Base-by-base conservation (phyloP, 495 filamentous ascomycete genomes). In the Neurospora sp. region DNA sequence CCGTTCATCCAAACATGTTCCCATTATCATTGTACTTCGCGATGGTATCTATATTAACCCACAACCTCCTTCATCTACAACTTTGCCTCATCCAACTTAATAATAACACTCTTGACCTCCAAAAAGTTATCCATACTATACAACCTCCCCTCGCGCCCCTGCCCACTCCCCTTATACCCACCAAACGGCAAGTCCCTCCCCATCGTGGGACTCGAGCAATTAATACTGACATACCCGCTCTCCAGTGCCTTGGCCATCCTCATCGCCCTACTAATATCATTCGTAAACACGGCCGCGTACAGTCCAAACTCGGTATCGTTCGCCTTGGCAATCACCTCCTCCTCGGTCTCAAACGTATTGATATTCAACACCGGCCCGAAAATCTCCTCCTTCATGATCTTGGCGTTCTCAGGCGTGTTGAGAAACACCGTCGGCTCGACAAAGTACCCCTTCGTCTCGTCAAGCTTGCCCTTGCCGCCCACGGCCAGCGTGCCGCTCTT, bases 241-340 rank as follows among this genome's bases (percentile, higher is more conserved):
- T 93, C 85, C 14, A 94, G 81, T 76, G 86, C 82, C 76, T 88
- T 88, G 35, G 91, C 87, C 41, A 94, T 84, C 41, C 89, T 84
- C 77, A 93, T 88, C 45, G 91, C 92, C 76, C 87, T 79, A 73
- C 90, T 92, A 45, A 93, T 77, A 73, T 94, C 86, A 72, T 84
- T 85, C 18, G 91, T 94, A 75, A 92, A 94, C 42, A 95, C 89
- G 20, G 91, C 89, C 1, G 91, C 90, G 3, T 91, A 91, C 16
- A 94, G 86, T 59, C 92, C 93, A 45, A 90, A 86, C 71, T 89
- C 84, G n/a, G 91, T 92, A 71, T 88, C 79, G 81, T 95, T 96
- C 6, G 93, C 93, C 72, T 91, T 88, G 61, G 76, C 75, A 41
- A 95, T 82, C 6, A 86, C 90, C 79, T 92, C 89, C 12, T 87